Evolutionary conservation across 495 filamentous ascomycete species (phyloP), one percentile per base, ranked within the genome.

Genomic region (Amphirosellinia nigrospora): DNA sequence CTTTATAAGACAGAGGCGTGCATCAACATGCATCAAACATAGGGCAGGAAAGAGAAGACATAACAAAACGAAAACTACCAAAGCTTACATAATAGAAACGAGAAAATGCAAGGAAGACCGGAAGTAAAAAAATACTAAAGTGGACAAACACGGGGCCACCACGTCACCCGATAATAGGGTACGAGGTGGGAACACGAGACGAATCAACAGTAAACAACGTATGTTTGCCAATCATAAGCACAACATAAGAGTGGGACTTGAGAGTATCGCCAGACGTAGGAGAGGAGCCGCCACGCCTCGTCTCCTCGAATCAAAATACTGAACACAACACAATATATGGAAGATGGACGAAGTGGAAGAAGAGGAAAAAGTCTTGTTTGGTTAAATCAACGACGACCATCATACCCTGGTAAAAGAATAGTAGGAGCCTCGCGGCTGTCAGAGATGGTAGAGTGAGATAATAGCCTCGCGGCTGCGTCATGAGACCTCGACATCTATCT

Each of bases 361-460:
- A 60, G 36, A 53, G 45, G 7, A 41, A 66, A 66, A 58, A 38
- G 46, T 39, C 46, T 4, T 53, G 58, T 39, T 28, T 41, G 4
- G 23, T 30, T 7, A 38, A 64, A 34, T 50, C 43, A 64, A 21
- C 43, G 28, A 23, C 26, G 43, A 36, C 34, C 30, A 28, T 65
- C 63, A 65, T 65, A 46, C 16, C 66, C 64, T 60, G 61, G 38
- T 53, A 52, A 65, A 38, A 70, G 64, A 61, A 61, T 61, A 48
- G 69, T 32, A 28, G 69, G 60, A 68, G 70, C 70, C 70, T 71
- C 70, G 48, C 70, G 70, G 70, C 70, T 58, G 41, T 39, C 61
- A 56, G 70, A 69, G 23, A 46, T 34, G 16, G 60, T 69, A 70
- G 68, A 70, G 56, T 53, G 68, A 64, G 60, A 70, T 21, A 46